These are phyloP conservation scores for Magnolia changhungtana DNA, from an alignment of 164 flowering plant species.

Conservation along the genomic window DNA sequence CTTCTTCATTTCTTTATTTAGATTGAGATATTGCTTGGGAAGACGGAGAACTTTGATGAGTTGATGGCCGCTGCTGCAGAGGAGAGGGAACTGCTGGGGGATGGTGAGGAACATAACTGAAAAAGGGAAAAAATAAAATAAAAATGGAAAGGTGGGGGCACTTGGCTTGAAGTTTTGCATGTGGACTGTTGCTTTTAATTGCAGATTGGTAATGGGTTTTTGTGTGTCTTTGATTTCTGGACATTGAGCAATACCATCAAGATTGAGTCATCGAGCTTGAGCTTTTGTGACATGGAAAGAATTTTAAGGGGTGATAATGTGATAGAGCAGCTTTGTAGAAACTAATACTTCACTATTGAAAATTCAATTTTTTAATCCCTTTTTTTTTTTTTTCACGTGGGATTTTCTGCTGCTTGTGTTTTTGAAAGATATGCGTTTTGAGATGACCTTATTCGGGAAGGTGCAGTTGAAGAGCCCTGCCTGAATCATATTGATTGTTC, in stretches of 20 bases:
- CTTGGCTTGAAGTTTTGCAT: background rate
- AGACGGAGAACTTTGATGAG: conserved; percentile 73
- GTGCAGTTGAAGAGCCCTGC: no score
- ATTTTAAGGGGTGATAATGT: no score
- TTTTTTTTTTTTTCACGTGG: no score
- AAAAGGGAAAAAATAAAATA: no score
- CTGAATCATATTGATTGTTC: no score
- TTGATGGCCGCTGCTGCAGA: conserved; percentile 77
- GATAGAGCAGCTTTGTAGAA: background rate
- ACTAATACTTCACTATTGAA: background rate
- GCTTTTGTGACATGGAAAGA: background rate
- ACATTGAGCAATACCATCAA: background rate
- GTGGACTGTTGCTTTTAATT: background rate
- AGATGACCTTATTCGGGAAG: no score
- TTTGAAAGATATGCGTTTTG: no score
- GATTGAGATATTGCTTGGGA: conserved; percentile 83
- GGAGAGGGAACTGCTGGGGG: conserved; percentile 19
- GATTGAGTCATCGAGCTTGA: background rate
- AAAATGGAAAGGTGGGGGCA: background rate
- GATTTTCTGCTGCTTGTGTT: no score
- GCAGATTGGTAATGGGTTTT: background rate
- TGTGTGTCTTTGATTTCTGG: background rate
- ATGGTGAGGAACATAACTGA: conserved; percentile 4
- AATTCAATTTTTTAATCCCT: background rate
- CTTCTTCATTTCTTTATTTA: conserved; percentile 9